Evolutionary conservation across 768 basidiomycete genomes (phyloP).

Genomic region (Lactarius vividus): DNA sequence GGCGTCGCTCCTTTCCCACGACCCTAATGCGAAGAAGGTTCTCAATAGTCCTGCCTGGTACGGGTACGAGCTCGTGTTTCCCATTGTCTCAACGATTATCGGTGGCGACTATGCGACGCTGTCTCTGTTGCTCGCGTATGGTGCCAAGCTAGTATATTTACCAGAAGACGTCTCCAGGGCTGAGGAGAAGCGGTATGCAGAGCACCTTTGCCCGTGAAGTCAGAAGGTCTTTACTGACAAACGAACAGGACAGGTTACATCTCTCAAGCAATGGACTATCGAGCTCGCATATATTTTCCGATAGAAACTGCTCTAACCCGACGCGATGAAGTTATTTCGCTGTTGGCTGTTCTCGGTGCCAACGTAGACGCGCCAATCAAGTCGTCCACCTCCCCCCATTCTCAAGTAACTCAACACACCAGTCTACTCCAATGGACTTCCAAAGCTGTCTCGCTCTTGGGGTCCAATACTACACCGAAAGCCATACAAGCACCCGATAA

Average conservation of each 20-base stretch:
- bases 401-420: background rate
- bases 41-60: slow-evolving; percentile 31
- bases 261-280: background rate
- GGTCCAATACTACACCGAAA: background rate
- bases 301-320: slow-evolving; percentile 31
- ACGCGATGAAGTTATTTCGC: slow-evolving; percentile 31
- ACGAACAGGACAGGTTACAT: background rate
- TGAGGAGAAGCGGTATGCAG: slow-evolving; percentile 27
- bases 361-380: slow-evolving; percentile 26
- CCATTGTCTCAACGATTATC: slow-evolving; percentile 33
- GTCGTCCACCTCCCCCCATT: background rate
- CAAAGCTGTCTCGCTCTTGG: slow-evolving; percentile 3
- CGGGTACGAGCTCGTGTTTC: slow-evolving; percentile 25
- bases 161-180: slow-evolving; percentile 33
- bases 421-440: slow-evolving; percentile 31
- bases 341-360: slow-evolving; percentile 34
- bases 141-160: slow-evolving; percentile 30
- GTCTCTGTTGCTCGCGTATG: slow-evolving; percentile 34
- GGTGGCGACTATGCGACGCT: slow-evolving; percentile 31
- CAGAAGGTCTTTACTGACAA: background rate
- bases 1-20: slow-evolving; percentile 30
- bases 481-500: background rate
- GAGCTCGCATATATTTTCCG: slow-evolving; percentile 26
- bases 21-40: slow-evolving; percentile 35
- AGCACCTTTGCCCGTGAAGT: no score